phyloP scores from a whole-genome alignment of 768 basidiomycete genomes.

The Boletus bicolor region DNA sequence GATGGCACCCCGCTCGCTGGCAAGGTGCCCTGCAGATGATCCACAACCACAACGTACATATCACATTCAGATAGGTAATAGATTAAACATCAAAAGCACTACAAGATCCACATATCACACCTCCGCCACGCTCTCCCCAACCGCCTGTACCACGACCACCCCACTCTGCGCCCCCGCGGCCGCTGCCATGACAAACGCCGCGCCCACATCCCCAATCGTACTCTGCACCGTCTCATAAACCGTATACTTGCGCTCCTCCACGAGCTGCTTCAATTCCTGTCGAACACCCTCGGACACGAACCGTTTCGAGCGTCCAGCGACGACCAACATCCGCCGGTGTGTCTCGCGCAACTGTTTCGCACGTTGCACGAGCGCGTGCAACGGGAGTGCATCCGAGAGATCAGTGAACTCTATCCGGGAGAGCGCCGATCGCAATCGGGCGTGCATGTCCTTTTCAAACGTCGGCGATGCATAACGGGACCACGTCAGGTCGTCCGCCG shows the following conservation, averaged over 20 bases:
- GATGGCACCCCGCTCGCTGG: too few species aligned
- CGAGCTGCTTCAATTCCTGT: conserved; percentile 54
- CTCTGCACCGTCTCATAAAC: conserved; percentile 48
- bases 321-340: conserved; percentile 49
- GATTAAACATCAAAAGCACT: too few species aligned
- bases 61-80: neutral
- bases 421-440: conserved; percentile 39
- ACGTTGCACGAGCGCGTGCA: conserved; percentile 53
- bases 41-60: too few species aligned
- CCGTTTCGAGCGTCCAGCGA: conserved; percentile 75
- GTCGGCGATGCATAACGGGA: conserved; percentile 46
- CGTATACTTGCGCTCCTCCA: conserved; percentile 28
- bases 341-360: conserved; percentile 28
- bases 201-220: conserved; percentile 83
- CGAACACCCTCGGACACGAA: conserved; percentile 59
- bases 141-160: conserved; percentile 67
- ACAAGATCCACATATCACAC: neutral
- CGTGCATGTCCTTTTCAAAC: conserved; percentile 7
- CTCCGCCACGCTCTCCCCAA: conserved; percentile 23
- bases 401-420: conserved; percentile 61
- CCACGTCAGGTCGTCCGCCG: conserved; percentile 82
- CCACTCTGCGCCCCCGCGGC: conserved; percentile 52
- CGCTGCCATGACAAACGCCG: conserved; percentile 65
- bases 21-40: too few species aligned
- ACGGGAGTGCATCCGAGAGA: conserved; percentile 46